Evolutionary conservation across 495 filamentous ascomycete genomes (phyloP).

Genomic region (Beverwykella pulmonaria): DNA sequence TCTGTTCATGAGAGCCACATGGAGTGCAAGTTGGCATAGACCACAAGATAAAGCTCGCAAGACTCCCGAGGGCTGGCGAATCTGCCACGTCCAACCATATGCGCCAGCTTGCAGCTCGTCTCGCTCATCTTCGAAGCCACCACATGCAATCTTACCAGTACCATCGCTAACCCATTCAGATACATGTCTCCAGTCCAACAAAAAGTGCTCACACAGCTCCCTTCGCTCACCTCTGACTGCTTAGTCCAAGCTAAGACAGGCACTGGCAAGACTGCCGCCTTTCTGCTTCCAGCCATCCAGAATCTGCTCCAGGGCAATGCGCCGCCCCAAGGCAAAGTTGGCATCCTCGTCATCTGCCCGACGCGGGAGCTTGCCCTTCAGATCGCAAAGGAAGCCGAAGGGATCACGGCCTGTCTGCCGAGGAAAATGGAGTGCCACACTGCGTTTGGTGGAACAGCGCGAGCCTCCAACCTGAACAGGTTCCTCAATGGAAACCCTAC

Average conservation of each 20-base stretch:
- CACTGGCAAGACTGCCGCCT: constrained; percentile 42
- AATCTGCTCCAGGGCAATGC: constrained; percentile 36
- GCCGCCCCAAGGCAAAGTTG: constrained; percentile 53
- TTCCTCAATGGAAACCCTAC: constrained; percentile 56
- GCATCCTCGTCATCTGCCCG: constrained; percentile 65
- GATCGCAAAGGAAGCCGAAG: constrained; percentile 62
- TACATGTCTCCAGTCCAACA: constrained; percentile 62
- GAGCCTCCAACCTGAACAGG: constrained; percentile 49
- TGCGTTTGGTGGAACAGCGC: constrained; percentile 58
- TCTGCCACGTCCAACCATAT: not conserved
- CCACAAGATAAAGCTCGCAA: not conserved
- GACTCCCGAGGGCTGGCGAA: not conserved
- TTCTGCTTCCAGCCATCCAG: constrained; percentile 30
- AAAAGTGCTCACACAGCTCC: constrained; percentile 56
- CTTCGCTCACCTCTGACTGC: constrained; percentile 56
- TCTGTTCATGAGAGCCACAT: not conserved
- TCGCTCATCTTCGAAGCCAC: not conserved
- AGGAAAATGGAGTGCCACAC: constrained; percentile 54
- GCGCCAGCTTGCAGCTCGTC: not conserved
- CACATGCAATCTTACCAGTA: not conserved
- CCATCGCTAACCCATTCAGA: constrained; percentile 12
- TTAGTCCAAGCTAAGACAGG: constrained; percentile 45
- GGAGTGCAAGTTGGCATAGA: not conserved
- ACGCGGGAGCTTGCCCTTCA: constrained; percentile 69
- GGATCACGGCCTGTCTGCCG: constrained; percentile 52